These are phyloP conservation scores for Phytophthora citrophthora DNA, from an alignment of 352 stramenopile genomes.

Conservation along the genomic window DNA sequence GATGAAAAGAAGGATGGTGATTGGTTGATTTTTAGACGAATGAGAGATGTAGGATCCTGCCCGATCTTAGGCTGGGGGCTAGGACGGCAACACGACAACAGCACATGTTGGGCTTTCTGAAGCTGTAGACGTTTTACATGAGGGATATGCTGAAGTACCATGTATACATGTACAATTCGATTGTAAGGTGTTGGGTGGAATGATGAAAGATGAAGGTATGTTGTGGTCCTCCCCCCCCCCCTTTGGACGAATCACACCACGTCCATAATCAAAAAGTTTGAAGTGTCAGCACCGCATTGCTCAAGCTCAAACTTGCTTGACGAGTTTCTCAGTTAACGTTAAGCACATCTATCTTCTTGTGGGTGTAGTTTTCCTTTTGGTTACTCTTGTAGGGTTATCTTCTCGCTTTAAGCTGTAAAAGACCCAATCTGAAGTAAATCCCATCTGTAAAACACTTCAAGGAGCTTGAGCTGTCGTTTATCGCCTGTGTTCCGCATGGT, in stretches of 20 bases:
- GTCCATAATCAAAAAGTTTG: constrained; percentile 17
- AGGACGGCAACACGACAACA: constrained; percentile 2
- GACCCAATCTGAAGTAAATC: constrained; percentile 23
- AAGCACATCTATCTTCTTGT: background rate
- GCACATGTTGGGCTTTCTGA: background rate
- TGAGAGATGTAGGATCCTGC: constrained; percentile 6
- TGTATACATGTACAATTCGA: background rate
- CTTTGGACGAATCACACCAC: constrained; percentile 20
- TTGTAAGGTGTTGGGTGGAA: background rate
- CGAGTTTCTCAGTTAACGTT: too few species aligned
- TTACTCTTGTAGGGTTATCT: background rate
- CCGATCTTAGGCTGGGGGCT: constrained; percentile 17
- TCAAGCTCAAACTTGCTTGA: too few species aligned
- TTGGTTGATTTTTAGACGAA: constrained; percentile 23
- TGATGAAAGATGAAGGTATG: background rate
- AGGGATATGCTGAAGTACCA: background rate
- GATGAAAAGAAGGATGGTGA: constrained; percentile 5
- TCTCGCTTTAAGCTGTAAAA: constrained; percentile 3
- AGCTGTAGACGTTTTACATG: constrained; percentile 4
- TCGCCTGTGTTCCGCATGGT: constrained; percentile 15
- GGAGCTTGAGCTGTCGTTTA: constrained; percentile 6
- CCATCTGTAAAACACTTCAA: constrained; percentile 24
- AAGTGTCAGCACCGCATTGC: background rate
- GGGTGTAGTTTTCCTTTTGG: background rate
- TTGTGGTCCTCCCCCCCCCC: constrained; percentile 18